Conservation (phyloP, 768 basidiomycete species). For the Lentinus brumalis region DNA sequence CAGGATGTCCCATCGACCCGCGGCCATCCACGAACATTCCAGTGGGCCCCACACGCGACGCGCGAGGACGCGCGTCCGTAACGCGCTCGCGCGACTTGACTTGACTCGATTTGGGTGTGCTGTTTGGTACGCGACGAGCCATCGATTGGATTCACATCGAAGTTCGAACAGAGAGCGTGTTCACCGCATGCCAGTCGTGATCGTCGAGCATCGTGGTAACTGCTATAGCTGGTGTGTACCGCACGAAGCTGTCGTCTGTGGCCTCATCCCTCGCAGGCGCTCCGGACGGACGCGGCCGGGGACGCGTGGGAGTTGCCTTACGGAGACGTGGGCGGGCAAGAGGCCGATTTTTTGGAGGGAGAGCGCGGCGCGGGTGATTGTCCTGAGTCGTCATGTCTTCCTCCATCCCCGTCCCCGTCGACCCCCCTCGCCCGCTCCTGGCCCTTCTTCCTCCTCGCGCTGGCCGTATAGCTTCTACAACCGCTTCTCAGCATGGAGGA, state of each 20-base stretch:
- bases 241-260: too few species aligned
- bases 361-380: conserved; percentile 9
- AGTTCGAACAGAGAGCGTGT: not conserved
- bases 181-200: too few species aligned
- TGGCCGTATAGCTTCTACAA: conserved; percentile 69
- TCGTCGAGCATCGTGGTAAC: too few species aligned
- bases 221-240: too few species aligned
- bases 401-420: conserved; percentile 16
- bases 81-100: too few species aligned
- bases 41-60: too few species aligned
- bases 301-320: conserved; percentile 3
- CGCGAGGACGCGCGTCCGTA: too few species aligned
- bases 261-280: not conserved
- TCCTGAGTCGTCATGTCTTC: conserved; percentile 21
- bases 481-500: conserved; percentile 81
- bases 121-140: not conserved
- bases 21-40: too few species aligned
- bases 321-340: conserved; percentile 3
- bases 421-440: conserved; percentile 3
- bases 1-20: too few species aligned
- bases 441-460: conserved; percentile 20
- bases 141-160: not conserved
- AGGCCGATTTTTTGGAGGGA: conserved; percentile 19
- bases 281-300: conserved; percentile 5
- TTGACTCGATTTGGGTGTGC: too few species aligned